Conservation (phyloP, 2,329 filamentous ascomycete genomes). For the Aspergillus viridinutans region DNA sequence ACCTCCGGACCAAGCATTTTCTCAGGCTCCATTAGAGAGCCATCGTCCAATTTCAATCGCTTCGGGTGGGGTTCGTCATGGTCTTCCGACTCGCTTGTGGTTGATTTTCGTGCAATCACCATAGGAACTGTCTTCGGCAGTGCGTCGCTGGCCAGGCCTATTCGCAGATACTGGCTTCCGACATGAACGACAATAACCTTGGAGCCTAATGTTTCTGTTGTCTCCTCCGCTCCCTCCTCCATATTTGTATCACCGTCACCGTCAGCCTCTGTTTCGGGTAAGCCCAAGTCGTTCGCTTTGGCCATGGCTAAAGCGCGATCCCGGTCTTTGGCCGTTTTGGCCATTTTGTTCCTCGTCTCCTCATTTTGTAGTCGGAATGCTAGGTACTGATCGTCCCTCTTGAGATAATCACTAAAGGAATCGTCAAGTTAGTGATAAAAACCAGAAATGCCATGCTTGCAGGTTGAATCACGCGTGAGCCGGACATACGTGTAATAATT, state of each 20-base stretch:
- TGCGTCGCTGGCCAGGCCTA: conserved; percentile 93
- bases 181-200: conserved; percentile 94
- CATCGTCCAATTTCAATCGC: conserved; percentile 56
- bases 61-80: conserved; percentile 74
- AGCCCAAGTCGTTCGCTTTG: conserved; percentile 61
- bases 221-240: conserved; percentile 51
- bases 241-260: conserved; percentile 54
- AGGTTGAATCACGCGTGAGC: background rate
- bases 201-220: conserved; percentile 66
- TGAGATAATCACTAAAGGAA: conserved; percentile 78
- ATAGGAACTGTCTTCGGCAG: conserved; percentile 92
- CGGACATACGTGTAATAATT: conserved; percentile 89
- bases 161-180: conserved; percentile 89
- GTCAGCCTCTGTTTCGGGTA: conserved; percentile 45
- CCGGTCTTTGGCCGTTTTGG: conserved; percentile 80
- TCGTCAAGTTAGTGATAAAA: conserved; percentile 8
- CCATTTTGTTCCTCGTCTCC: conserved; percentile 75
- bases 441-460: background rate
- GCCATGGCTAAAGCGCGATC: conserved; percentile 78
- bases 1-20: conserved; percentile 83
- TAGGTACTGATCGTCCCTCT: conserved; percentile 93
- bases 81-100: conserved; percentile 75
- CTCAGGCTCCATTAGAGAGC: conserved; percentile 54
- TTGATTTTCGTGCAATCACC: conserved; percentile 77
- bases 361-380: conserved; percentile 85